These are phyloP conservation scores for Gomphus bonarii DNA, from an alignment of 1,284 basidiomycete species.

Conservation along the genomic window DNA sequence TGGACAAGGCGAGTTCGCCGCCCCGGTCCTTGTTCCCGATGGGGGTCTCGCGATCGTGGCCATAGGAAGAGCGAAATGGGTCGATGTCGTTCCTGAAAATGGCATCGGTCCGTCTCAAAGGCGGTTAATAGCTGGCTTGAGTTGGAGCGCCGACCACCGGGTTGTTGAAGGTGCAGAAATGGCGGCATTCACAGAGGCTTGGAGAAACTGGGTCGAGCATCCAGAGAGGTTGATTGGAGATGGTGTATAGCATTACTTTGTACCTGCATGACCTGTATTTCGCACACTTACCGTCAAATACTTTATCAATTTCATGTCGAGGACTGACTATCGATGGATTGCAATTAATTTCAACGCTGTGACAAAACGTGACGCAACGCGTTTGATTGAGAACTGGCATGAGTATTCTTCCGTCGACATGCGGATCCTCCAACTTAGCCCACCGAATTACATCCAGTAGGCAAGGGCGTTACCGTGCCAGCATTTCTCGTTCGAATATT, in stretches of 20 bases:
- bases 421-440: background rate
- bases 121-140: slow-evolving; percentile 50
- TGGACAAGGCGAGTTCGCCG: slow-evolving; percentile 61
- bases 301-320: too few relatives aligned
- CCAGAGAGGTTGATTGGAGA: slow-evolving; percentile 68
- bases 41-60: slow-evolving; percentile 89
- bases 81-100: slow-evolving; percentile 37
- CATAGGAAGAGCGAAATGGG: slow-evolving; percentile 76
- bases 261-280: background rate
- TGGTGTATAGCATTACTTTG: slow-evolving; percentile 29
- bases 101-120: slow-evolving; percentile 21
- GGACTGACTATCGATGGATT: too few relatives aligned
- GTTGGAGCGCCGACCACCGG: slow-evolving; percentile 84
- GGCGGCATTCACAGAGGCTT: slow-evolving; percentile 82
- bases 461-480: background rate
- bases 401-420: background rate
- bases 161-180: slow-evolving; percentile 90
- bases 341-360: background rate
- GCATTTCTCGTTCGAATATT: background rate
- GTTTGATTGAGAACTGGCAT: background rate
- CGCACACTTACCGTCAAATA: background rate
- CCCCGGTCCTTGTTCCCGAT: slow-evolving; percentile 77
- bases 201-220: slow-evolving; percentile 77
- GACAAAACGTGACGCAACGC: background rate
- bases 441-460: background rate